A percentile compares a stretch with the other conserved stretches of the same genome.
Conservation (phyloP, 1,284 basidiomycete genomes). For the Hymenochaete sp. region DNA sequence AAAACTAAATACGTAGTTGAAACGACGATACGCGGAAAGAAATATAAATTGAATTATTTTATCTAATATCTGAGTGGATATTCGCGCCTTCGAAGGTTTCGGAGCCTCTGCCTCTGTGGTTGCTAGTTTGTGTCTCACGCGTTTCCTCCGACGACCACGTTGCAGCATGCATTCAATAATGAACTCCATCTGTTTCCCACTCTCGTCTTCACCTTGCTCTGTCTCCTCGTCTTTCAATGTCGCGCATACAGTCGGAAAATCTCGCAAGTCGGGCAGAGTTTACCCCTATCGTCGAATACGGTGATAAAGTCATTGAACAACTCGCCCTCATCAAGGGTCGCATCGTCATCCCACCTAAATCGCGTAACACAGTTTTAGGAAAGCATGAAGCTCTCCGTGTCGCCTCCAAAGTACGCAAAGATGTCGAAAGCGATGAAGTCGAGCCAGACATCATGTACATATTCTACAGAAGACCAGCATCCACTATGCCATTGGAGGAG, state of each 20-base stretch:
- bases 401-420: constrained; percentile 3
- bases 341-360: constrained; percentile 7
- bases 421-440: neutral
- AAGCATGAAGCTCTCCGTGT: constrained; percentile 10
- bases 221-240: no score
- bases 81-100: no score
- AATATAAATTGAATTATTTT: no score
- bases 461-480: constrained; percentile 11
- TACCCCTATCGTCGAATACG: constrained; percentile 15
- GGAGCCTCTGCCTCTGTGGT: no score
- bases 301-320: constrained; percentile 11
- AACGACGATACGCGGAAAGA: no score
- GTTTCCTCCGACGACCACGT: no score
- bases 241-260: no score
- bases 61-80: no score
- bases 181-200: no score
- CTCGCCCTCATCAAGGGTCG: constrained; percentile 12
- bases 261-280: constrained; percentile 8
- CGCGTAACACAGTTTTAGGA: constrained; percentile 6
- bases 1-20: neutral
- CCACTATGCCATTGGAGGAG: neutral
- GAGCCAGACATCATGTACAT: constrained; percentile 9
- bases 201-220: no score
- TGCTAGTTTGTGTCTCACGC: no score
- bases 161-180: no score